Evolutionary conservation across 1,284 basidiomycete genomes (phyloP).

Genomic region (Schizopora paradoxa): DNA sequence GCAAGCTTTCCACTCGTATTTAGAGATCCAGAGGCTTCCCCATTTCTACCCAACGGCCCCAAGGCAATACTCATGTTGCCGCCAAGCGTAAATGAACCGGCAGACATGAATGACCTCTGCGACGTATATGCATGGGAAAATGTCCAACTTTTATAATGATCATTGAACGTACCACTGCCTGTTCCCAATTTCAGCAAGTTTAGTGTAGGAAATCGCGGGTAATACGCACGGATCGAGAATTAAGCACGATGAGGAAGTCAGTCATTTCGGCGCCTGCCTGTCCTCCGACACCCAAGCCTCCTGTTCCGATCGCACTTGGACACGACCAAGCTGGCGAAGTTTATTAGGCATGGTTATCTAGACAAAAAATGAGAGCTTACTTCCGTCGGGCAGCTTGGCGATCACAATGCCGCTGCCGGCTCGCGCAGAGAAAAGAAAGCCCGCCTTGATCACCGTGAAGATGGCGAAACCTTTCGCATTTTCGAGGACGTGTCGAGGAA

Average conservation of each 20-base stretch:
- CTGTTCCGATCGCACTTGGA: conserved; percentile 93
- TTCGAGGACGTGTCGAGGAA: conserved; percentile 62
- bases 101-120: conserved; percentile 89
- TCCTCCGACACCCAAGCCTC: conserved; percentile 85
- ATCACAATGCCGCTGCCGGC: conserved; percentile 93
- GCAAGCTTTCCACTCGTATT: conserved; percentile 86
- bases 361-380: conserved; percentile 41
- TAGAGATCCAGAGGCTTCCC: conserved; percentile 85
- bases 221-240: conserved; percentile 63
- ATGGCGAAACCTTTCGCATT: conserved; percentile 83
- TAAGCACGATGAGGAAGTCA: conserved; percentile 92
- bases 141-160: conserved; percentile 1
- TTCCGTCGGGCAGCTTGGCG: conserved; percentile 76
- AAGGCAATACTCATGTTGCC: conserved; percentile 93
- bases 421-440: conserved; percentile 70
- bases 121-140: conserved; percentile 27
- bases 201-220: conserved; percentile 21
- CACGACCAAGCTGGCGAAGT: conserved; percentile 76
- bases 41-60: conserved; percentile 91
- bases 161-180: conserved; percentile 54
- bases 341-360: conserved; percentile 2
- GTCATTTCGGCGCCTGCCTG: conserved; percentile 87
- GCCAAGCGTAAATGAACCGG: conserved; percentile 87
- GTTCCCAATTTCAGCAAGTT: too few relatives aligned
- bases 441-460: conserved; percentile 76